Evolutionary conservation across 2,329 filamentous ascomycete species (phyloP).

Genomic region (Botrytis medusae): DNA sequence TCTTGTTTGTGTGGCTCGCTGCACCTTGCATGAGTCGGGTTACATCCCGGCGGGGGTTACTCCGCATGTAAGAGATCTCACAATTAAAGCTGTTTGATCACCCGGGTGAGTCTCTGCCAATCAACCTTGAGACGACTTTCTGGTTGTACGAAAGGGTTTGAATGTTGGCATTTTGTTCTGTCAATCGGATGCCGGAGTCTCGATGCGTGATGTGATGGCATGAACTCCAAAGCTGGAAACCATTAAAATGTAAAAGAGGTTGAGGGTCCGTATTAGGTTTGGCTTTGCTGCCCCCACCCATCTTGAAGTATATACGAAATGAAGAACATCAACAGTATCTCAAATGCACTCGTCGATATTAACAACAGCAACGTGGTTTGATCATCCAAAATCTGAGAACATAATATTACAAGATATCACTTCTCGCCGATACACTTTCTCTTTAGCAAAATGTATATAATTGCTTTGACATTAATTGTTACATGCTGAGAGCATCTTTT

Average conservation of each 20-base stretch:
- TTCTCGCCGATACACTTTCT: neutral
- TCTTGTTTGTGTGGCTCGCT: neutral
- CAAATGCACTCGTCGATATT: neutral
- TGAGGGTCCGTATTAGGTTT: neutral
- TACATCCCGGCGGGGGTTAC: neutral
- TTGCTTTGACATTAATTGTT: neutral
- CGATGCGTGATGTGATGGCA: neutral
- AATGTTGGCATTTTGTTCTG: neutral
- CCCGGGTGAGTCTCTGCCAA: neutral
- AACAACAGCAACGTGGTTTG: neutral
- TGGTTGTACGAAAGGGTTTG: neutral
- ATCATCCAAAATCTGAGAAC: fast-evolving
- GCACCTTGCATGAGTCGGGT: neutral
- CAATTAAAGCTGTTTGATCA: neutral
- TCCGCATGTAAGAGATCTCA: neutral
- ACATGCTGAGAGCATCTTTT: neutral
- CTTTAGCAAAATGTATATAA: too few species aligned
- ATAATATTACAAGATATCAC: neutral
- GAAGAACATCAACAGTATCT: neutral
- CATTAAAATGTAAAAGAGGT: neutral
- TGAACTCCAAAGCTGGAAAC: neutral
- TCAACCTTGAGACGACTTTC: neutral
- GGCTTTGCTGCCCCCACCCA: neutral
- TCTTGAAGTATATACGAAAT: neutral
- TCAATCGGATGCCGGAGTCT: neutral